Base-by-base conservation (phyloP, 345 rosid genomes). In the Citrus hindsii region DNA sequence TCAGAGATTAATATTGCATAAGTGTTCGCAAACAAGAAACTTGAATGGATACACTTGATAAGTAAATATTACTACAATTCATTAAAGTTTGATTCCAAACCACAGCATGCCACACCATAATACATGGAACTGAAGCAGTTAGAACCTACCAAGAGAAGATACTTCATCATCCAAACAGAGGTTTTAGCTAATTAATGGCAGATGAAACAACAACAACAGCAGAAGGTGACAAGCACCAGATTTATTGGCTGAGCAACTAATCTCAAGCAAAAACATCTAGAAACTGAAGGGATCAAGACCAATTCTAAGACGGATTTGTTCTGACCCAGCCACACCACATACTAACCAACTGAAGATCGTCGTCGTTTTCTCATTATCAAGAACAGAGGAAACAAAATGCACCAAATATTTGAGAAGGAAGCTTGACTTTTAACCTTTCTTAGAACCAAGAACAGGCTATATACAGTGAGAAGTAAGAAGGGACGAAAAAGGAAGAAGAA, bases 361-460 rank as follows among this genome's bases (percentile, higher is more conserved):
- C 21, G 1, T 38, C 33, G 35, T 56, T 58, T 59, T 73, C 65
- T 74, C 38, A 74, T 62, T 46, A 33, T 61, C 64, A 51, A 66
- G 38, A 67, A 67, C 9, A 38, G 69, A 64, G 78, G 74, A 78
- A 65, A 33, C 35, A 32, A 74, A 69, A 67, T 25, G 69, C 24
- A 69, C 16, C 42, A 69, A 48, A 67, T 66, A 59, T 55, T 69
- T 37, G 55, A 51, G 21, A 64, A 38, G 33, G 55, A 40, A 28
- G 32, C 22, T 59, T 28, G 19, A 7, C 7, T 13, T 71, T 67
- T 42, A 73, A 18, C 4, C 30, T 61, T 72, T 51, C 61, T 35
- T 4, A 55, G 18, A 62, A 76, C 51, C 13, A 48, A 37, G 38
- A 28, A 48, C 59, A 64, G 33, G 25, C 61, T 56, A 66, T 21